phyloP scores from a whole-genome alignment of 1,139 yeast genomes.

The Lodderomyces pseudojiufengensis region DNA sequence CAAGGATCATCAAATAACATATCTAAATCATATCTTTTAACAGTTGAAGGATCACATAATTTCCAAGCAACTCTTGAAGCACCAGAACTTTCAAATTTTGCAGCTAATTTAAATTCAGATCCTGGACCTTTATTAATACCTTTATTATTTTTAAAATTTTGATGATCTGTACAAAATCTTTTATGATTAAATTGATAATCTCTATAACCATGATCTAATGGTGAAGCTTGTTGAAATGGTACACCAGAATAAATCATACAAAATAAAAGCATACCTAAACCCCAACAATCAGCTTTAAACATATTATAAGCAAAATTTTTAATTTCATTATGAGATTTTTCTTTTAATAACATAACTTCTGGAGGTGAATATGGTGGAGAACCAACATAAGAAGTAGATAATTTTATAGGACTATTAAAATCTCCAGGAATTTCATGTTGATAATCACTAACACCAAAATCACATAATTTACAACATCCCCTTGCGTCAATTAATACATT shows the following conservation, averaged over 20 bases:
- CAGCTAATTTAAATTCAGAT: slow-evolving; percentile 61
- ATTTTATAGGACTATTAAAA: slow-evolving; percentile 43
- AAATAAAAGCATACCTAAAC: slow-evolving; percentile 63
- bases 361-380: slow-evolving; percentile 83
- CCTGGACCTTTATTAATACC: slow-evolving; percentile 54
- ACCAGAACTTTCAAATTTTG: slow-evolving; percentile 53
- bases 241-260: slow-evolving; percentile 56
- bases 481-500: slow-evolving; percentile 51
- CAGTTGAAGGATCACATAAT: slow-evolving; percentile 60
- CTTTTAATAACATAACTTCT: slow-evolving; percentile 58
- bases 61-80: slow-evolving; percentile 75
- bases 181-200: slow-evolving; percentile 55
- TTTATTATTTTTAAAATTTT: slow-evolving; percentile 49
- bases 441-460: slow-evolving; percentile 70
- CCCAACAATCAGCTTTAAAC: slow-evolving; percentile 69
- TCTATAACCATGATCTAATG: slow-evolving; percentile 51
- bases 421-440: slow-evolving; percentile 59
- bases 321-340: slow-evolving; percentile 30
- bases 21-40: slow-evolving; percentile 51
- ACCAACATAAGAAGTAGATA: slow-evolving; percentile 55
- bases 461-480: slow-evolving; percentile 68
- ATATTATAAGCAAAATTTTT: slow-evolving; percentile 58
- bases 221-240: slow-evolving; percentile 56
- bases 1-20: slow-evolving; percentile 60
- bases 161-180: slow-evolving; percentile 47